Conservation (phyloP, 2,329 filamentous ascomycete species). For the Trichophyton schoenleinii region DNA sequence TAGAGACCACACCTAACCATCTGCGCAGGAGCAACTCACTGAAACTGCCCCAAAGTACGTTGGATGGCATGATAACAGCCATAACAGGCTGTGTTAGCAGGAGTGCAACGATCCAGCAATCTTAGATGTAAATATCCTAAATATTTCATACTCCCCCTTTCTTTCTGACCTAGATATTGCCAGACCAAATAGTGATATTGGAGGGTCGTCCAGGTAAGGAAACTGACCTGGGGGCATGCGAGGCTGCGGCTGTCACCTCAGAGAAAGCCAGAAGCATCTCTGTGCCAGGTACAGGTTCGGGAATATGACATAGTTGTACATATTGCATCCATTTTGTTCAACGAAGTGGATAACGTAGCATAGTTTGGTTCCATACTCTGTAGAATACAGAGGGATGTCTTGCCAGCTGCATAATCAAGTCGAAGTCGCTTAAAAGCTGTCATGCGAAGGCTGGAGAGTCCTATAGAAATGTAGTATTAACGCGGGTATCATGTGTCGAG, state of each 20-base stretch:
- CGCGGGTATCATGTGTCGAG: not conserved
- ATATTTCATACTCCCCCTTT: not conserved
- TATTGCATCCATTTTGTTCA: not conserved
- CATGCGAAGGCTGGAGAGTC: not conserved
- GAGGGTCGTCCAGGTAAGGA: not conserved
- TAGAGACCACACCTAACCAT: conserved; percentile 5
- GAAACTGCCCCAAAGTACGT: too few relatives aligned
- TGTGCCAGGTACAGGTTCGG: not conserved
- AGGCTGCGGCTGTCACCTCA: not conserved
- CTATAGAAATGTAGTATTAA: not conserved
- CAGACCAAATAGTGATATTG: not conserved
- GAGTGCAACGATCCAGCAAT: too few relatives aligned
- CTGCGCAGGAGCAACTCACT: too few relatives aligned
- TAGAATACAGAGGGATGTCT: not conserved
- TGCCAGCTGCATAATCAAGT: not conserved
- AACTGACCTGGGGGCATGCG: not conserved
- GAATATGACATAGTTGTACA: not conserved
- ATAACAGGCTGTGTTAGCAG: too few relatives aligned
- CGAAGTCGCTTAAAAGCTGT: not conserved
- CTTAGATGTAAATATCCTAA: too few relatives aligned
- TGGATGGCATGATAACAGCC: too few relatives aligned
- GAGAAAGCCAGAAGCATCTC: not conserved
- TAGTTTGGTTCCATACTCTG: not conserved
- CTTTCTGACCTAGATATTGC: not conserved
- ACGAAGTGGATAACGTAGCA: not conserved